Evolutionary conservation across 225 moss, liverwort and hornwort species (phyloP), one percentile per base, ranked within the genome.

Genomic region (Thuidium tamariscinum): DNA sequence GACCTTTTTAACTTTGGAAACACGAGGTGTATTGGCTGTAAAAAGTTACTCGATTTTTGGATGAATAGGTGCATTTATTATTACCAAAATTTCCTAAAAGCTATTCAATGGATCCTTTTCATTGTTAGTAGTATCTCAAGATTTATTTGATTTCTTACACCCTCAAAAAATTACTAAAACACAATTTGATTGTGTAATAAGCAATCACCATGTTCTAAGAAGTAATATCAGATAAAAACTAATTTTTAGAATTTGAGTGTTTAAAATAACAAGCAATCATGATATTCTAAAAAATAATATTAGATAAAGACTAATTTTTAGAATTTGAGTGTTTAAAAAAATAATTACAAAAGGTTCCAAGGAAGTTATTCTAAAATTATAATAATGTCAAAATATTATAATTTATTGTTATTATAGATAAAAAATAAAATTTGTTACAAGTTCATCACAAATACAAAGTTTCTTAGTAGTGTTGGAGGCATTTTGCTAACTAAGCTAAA

Each of bases 81-180:
- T 75, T 75, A 14, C 15, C 9, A 9, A 75, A 52, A 9, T 2
- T 13, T 13, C 0, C 52, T 0, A 23, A 0, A 3, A 52, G 52
- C 5, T 75, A 36, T 75, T 75, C 3, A 9, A 0, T 5, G 5
- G 2, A 23, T 6, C 13, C 34, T 51, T 74, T 30, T 22, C 3
- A 1, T 34, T 51, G 13, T 34, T 1, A 0, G 0, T 0, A 21
- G 0, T 22, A 2, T 22, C 14, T 74, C 0, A 9, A 52, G 3
- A 22, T 51, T n/a, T 13, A 13, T 74, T 1, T 0, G 0, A 37
- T 5, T 26, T 25, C 4, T 11, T 56, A 7, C 27, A 2, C 17
- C 55, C 37, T 11, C 16, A 11, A 52, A 1, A 77, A 56, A 17
- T 17, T 16, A 26, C 3, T 11, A 17, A 11, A 2, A 26, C 1